Conservation (phyloP, 2,329 filamentous ascomycete species). For the Alternaria conjuncta region DNA sequence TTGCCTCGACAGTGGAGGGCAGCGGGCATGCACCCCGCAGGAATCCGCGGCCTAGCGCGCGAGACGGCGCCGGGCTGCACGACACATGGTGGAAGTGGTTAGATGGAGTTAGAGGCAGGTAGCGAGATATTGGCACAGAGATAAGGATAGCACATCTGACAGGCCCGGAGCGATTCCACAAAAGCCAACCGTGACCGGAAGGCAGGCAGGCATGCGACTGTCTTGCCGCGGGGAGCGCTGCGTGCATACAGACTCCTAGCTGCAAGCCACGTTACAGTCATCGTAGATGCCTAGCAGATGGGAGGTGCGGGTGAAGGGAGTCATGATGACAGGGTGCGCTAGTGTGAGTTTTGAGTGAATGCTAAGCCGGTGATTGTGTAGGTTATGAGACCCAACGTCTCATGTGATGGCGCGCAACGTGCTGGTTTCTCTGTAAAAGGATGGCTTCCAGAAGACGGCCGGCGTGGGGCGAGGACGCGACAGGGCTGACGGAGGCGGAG, state of each 20-base stretch:
- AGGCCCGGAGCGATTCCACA: slow-evolving; percentile 5
- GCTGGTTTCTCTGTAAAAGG: neutral
- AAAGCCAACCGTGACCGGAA: neutral
- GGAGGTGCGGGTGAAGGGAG: neutral
- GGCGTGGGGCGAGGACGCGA: slow-evolving; percentile 19
- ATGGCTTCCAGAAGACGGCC: slow-evolving; percentile 14
- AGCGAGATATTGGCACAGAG: slow-evolving; percentile 8
- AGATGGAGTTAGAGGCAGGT: neutral
- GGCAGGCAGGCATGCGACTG: neutral
- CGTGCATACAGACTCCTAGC: neutral
- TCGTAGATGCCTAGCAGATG: neutral
- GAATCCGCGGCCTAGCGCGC: slow-evolving; percentile 3
- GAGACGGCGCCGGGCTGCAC: slow-evolving; percentile 4
- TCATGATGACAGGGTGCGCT: neutral
- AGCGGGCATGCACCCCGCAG: slow-evolving; percentile 27
- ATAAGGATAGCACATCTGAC: slow-evolving; percentile 11
- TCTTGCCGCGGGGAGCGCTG: neutral
- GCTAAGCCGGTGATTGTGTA: neutral
- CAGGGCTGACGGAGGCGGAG: slow-evolving; percentile 19
- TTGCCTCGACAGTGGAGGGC: neutral
- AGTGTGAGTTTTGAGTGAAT: neutral
- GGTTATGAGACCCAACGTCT: neutral
- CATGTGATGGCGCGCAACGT: neutral
- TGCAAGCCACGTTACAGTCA: slow-evolving; percentile 2
- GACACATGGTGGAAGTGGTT: slow-evolving; percentile 4